A percentile compares a stretch with the other conserved stretches of the same genome.
phyloP scores from a whole-genome alignment of 177 flowering plant genomes.

The Vitis hybrid region DNA sequence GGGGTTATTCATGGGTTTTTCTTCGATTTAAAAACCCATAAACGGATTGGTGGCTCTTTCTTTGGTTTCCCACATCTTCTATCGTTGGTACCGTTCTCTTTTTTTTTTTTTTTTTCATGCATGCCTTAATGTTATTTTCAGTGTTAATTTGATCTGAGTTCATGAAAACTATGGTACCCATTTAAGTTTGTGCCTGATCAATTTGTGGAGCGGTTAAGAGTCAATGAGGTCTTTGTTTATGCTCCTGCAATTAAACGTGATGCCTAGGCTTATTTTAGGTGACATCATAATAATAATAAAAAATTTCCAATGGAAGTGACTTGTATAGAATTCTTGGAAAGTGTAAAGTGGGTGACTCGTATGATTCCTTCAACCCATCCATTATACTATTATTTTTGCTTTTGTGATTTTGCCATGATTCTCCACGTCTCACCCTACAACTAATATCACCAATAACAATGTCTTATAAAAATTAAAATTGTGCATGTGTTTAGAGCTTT shows the following conservation, averaged over 20 bases:
- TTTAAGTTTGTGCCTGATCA: not conserved
- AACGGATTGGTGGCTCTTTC: conserved; percentile 27
- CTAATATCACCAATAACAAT: too few species aligned
- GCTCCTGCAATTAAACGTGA: too few species aligned
- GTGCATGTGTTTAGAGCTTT: too few species aligned
- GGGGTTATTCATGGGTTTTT: conserved; percentile 19
- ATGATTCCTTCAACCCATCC: conserved; percentile 5
- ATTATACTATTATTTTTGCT: not conserved
- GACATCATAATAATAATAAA: conserved; percentile 83
- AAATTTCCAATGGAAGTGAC: conserved; percentile 84
- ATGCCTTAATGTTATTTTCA: conserved; percentile 3
- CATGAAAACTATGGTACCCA: conserved; percentile 1
- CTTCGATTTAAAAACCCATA: conserved; percentile 44
- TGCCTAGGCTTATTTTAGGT: conserved; percentile 58
- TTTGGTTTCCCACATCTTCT: not conserved
- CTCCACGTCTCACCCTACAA: too few species aligned
- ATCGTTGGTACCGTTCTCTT: not conserved
- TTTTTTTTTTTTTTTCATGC: not conserved
- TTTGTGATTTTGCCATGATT: too few species aligned
- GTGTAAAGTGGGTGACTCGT: conserved; percentile 90
- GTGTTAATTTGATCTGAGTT: conserved; percentile 1
- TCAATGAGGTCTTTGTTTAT: too few species aligned
- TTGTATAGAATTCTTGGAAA: conserved; percentile 95
- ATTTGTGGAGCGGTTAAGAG: too few species aligned
- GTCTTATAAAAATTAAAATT: too few species aligned